A percentile compares a stretch with the other conserved stretches of the same genome.
Evolutionary conservation across 441 rosid species (phyloP).

Genomic region (Omphalea diandra): DNA sequence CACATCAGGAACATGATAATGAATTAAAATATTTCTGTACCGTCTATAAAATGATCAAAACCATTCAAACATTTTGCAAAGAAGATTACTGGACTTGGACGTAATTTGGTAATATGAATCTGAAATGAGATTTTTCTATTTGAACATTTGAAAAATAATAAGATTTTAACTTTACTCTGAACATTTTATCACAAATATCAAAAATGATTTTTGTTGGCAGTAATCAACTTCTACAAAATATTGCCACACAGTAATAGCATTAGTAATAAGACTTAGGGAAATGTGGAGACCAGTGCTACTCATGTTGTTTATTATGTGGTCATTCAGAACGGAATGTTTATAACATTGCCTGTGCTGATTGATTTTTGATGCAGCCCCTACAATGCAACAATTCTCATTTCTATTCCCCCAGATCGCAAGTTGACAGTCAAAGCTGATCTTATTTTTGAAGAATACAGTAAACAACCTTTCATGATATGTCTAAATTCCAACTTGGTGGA

Average conservation of each 20-base stretch:
- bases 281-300: not conserved
- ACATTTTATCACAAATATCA: not conserved
- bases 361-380: constrained; percentile 81
- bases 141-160: not conserved
- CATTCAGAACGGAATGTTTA: not conserved
- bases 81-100: not conserved
- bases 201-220: not conserved
- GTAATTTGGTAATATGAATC: not conserved
- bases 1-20: not conserved
- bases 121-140: not conserved
- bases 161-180: not conserved
- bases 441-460: constrained; percentile 88
- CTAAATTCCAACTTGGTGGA: constrained; percentile 1
- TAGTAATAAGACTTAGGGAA: not conserved
- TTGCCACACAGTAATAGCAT: not conserved
- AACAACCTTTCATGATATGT: constrained; percentile 25
- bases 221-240: not conserved
- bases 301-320: not conserved
- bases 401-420: constrained; percentile 48
- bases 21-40: constrained; percentile 2
- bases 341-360: not conserved
- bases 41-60: constrained; percentile 6
- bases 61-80: not conserved
- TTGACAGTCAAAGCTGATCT: constrained; percentile 80
- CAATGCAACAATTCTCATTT: constrained; percentile 46